Evolutionary conservation across 2,329 filamentous ascomycete species (phyloP).

Genomic region (Aureobasidium vineae): DNA sequence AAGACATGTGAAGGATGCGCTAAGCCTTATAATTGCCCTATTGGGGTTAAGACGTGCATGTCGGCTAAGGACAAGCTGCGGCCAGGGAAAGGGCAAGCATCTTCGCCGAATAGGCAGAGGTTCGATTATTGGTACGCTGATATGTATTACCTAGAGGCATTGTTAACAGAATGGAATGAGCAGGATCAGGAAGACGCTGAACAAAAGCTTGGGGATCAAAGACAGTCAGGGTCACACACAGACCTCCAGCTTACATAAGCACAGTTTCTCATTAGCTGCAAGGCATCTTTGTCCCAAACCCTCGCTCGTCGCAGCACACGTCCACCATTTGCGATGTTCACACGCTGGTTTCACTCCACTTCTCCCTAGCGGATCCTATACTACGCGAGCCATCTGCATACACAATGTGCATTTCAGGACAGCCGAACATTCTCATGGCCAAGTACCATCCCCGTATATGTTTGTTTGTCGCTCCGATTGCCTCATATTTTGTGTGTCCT

Average conservation of each 20-base stretch:
- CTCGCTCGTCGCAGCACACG: too few species aligned
- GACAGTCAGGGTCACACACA: neutral
- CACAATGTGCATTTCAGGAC: too few species aligned
- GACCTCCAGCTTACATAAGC: neutral
- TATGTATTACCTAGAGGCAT: neutral
- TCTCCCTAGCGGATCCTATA: too few species aligned
- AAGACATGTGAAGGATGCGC: conserved; percentile 20
- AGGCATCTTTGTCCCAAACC: neutral
- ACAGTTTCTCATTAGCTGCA: neutral
- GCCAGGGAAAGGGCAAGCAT: conserved; percentile 16
- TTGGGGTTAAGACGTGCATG: neutral
- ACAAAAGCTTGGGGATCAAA: neutral
- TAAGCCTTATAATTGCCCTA: conserved; percentile 12
- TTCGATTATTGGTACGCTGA: neutral
- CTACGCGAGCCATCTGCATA: too few species aligned
- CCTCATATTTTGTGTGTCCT: too few species aligned
- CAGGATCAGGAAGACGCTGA: neutral
- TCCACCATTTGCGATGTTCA: too few species aligned
- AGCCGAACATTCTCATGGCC: too few species aligned
- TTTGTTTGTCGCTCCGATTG: too few species aligned
- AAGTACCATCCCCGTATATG: too few species aligned
- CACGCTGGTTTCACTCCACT: too few species aligned
- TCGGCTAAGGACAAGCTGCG: conserved; percentile 18
- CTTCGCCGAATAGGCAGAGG: neutral
- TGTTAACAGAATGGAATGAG: neutral